Evolutionary conservation across 139 green algal genomes (phyloP).

Genomic region (Bryopsis sp.): DNA sequence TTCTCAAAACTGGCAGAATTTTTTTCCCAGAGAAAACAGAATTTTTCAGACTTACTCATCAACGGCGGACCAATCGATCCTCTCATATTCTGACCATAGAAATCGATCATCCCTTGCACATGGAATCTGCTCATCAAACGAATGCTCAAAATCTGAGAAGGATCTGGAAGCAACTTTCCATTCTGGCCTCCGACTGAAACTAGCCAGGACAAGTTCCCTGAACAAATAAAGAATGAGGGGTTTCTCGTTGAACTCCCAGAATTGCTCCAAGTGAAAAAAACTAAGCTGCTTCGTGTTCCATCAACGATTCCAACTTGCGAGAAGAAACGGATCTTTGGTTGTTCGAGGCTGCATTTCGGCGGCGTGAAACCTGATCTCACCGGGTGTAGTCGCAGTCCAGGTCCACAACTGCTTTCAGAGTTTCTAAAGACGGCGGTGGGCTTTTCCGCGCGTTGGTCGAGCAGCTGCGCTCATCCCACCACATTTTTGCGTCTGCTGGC

Average conservation of each 20-base stretch:
- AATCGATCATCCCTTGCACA: not conserved
- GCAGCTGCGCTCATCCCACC: conserved; percentile 9
- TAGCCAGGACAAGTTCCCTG: not conserved
- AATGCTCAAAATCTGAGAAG: no score
- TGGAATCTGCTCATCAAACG: not conserved
- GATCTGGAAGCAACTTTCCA: not conserved
- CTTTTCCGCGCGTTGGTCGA: not conserved
- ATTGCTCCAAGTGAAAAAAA: conserved; percentile 3
- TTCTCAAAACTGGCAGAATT: not conserved
- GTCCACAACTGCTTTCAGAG: conserved; percentile 12
- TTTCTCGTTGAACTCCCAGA: not conserved
- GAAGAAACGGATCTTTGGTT: no score
- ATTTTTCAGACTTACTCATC: not conserved
- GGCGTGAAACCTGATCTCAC: no score
- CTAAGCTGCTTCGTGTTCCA: not conserved
- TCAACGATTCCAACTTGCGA: not conserved
- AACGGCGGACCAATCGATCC: conserved; percentile 28
- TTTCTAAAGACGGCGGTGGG: not conserved
- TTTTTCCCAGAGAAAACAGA: not conserved
- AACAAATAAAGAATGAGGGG: not conserved
- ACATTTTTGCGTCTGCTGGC: conserved; percentile 7
- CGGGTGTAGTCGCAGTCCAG: conserved; percentile 20
- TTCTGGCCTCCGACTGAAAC: not conserved
- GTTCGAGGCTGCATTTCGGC: no score
- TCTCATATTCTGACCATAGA: conserved; percentile 35